Conservation (phyloP, 176 grass and related monocot genomes). For the Echinochloa phyllopogon region DNA sequence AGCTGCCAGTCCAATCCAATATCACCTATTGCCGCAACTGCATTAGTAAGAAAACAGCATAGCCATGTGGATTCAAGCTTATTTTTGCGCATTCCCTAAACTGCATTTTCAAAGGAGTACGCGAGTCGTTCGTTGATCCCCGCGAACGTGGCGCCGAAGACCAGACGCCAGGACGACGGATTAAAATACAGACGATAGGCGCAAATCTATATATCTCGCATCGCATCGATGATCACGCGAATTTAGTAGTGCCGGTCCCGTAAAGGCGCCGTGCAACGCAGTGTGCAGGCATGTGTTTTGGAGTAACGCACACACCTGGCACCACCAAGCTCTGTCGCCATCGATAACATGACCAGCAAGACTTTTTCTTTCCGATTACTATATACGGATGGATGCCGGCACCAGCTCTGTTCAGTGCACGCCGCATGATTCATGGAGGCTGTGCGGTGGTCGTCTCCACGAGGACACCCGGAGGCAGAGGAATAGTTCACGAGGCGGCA, state of each 20-base stretch:
- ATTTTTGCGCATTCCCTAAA: background rate
- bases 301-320: conserved; percentile 17
- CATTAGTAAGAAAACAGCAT: background rate
- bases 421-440: background rate
- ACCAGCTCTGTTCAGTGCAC: background rate
- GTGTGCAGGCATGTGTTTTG: conserved; percentile 32
- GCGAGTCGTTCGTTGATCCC: background rate
- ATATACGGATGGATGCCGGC: too few relatives aligned
- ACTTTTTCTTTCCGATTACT: background rate
- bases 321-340: background rate
- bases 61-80: background rate
- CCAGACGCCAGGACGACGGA: background rate
- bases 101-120: background rate
- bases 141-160: background rate
- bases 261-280: background rate
- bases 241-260: background rate
- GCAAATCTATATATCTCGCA: background rate
- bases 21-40: background rate
- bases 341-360: background rate
- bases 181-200: background rate
- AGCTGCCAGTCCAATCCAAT: background rate
- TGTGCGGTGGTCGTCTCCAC: background rate
- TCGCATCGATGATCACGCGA: background rate
- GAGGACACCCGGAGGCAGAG: background rate
- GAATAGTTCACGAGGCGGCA: background rate